Evolutionary conservation across 1,284 basidiomycete genomes (phyloP), one percentile per base, ranked within the genome.

Genomic region (Kwoniella shivajii): DNA sequence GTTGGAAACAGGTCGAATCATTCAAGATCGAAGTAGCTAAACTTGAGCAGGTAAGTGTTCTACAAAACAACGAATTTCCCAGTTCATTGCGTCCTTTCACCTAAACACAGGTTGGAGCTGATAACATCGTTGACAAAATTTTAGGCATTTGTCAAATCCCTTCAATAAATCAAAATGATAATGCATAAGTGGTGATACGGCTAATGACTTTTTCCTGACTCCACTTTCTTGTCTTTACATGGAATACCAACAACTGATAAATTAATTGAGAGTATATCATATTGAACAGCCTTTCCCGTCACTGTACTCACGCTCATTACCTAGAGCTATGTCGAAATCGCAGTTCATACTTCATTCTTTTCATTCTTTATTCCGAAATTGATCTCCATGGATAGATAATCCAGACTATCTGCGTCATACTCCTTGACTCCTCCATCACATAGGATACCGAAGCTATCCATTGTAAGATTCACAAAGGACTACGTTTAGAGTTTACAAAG

Each of bases 1-100:
- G 78, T 72, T 78, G 77, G 76, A 72, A 66, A 44, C 68, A 78
- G 61, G 76, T 78, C 38, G 77, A 78, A 59, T 56, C 67, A 11
- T 79, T 79, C 71, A 78, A 78, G 61, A 49, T 58, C 7, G 74
- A 74, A 58, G 78, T 78, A 20, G 50, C 64, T 38, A 78, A 78
- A 67, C 67, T 79, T 30, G 78, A 79, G 63, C 68, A 73, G 67
- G 76, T 76, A 38, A 66, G 74, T 63, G 14, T 34, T 39, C 2
- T 26, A 34, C 6, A 30, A 18, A n/a, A 24, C 43, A 1, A 29
- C 24, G 27, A 20, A 22, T 4, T 45, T 45, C 22, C 0, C 2
- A 44, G n/a, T 4, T 36, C 20, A 16, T 20, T 20, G n/a, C 18
- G 37, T n/a, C 10, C 10, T 16, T 5, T 20, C 37, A 18, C 37